Percentiles rank a stretch among this genome's conserved stretches.
Conservation (phyloP, 495 filamentous ascomycete genomes). For the Neurospora sp. region DNA sequence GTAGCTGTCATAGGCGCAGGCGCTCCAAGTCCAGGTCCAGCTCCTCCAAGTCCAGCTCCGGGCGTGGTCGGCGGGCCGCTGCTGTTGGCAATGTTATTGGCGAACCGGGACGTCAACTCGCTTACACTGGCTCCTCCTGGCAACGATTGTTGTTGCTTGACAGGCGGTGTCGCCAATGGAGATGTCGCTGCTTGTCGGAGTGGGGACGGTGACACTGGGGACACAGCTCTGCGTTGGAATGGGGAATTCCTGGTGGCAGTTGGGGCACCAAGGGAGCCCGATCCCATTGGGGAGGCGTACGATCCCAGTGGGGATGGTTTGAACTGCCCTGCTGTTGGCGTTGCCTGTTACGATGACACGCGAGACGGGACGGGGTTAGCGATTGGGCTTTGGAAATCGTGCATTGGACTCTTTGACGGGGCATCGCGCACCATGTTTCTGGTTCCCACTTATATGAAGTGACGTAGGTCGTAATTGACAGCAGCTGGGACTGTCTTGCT, state of each 20-base stretch:
- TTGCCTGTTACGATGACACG: slow-evolving; percentile 25
- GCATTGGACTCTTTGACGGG: not conserved
- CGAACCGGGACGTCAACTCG: not conserved
- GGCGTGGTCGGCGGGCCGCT: not conserved
- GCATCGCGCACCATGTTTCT: not conserved
- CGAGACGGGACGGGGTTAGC: not conserved
- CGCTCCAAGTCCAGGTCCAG: not conserved
- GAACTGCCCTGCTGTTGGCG: slow-evolving; percentile 38
- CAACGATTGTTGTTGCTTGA: slow-evolving; percentile 16
- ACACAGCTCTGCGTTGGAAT: slow-evolving; percentile 44
- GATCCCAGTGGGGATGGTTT: slow-evolving; percentile 42
- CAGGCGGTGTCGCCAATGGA: slow-evolving; percentile 23
- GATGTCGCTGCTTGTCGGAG: slow-evolving; percentile 38
- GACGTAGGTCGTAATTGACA: not conserved
- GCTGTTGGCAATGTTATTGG: not conserved
- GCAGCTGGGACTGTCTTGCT: not conserved
- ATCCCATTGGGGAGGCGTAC: slow-evolving; percentile 50
- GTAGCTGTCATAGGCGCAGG: not conserved
- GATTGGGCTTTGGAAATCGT: not conserved
- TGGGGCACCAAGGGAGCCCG: slow-evolving; percentile 55
- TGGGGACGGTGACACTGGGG: slow-evolving; percentile 38
- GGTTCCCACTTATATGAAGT: not conserved
- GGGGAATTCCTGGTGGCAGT: slow-evolving; percentile 47
- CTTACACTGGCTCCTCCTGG: slow-evolving; percentile 22
- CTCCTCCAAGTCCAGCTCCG: not conserved